Evolutionary conservation across 371 early-diverging fungal genomes (phyloP).

Genomic region (Mortierella sp.): DNA sequence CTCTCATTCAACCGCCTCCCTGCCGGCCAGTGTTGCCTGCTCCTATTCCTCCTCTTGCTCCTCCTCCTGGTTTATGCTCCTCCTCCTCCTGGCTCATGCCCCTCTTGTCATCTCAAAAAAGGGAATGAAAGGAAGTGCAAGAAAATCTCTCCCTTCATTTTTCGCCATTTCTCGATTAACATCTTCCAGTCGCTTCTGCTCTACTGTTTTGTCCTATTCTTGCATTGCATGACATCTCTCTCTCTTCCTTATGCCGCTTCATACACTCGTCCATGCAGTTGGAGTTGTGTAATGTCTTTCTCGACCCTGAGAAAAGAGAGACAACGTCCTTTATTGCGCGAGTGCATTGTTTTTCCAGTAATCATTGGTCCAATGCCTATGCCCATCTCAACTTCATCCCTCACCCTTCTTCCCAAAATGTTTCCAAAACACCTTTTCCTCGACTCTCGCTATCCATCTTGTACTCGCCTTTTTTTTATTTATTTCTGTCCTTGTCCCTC

Average conservation of each 20-base stretch:
- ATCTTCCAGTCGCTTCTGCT: background rate
- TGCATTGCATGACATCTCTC: background rate
- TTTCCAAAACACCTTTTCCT: background rate
- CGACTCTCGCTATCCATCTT: background rate
- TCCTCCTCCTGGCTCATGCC: background rate
- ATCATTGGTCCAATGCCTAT: background rate
- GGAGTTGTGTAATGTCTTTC: background rate
- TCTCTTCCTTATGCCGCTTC: background rate
- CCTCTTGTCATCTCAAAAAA: background rate
- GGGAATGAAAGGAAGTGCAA: background rate
- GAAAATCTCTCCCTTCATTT: background rate
- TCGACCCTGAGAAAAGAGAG: background rate
- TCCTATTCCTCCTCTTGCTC: background rate
- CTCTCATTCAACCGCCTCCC: background rate
- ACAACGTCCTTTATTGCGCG: background rate
- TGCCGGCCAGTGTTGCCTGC: background rate
- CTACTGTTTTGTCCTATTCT: background rate
- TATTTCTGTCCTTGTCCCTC: background rate
- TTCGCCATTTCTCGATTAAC: background rate
- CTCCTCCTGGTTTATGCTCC: background rate
- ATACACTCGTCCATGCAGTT: background rate
- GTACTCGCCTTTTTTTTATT: background rate
- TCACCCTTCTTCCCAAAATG: background rate
- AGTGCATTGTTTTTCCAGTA: background rate
- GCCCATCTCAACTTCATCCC: background rate